Base-by-base conservation (phyloP, 108 stramenopile genomes). In the Cyclotella atomus region DNA sequence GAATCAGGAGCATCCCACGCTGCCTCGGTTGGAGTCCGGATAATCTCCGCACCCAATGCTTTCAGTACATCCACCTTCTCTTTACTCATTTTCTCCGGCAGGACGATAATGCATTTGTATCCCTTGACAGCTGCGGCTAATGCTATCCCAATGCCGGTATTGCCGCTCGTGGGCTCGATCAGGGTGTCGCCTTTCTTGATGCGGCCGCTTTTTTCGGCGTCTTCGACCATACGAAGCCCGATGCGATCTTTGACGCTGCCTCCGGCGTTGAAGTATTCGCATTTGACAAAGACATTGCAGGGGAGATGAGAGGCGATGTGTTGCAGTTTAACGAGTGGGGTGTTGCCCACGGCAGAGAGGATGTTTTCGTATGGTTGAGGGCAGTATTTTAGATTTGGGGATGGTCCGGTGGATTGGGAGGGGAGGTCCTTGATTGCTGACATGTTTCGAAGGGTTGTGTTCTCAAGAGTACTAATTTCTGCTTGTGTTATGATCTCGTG, bases 161-260 rank as follows among this genome's bases (percentile, higher is more conserved):
- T 98, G 15, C 97, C 97, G 17, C 87, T 87, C 4, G 97, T 98
- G n/a, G 96, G 96, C 75, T 98, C 97, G 68, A 98, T 97, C 29
- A 98, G 68, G 9, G 96, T 97, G 61, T 95, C 96, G 19, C 97
- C 97, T 10, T 91, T 89, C 73, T 96, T 80, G 53, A 95, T 87
- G 0, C 73, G 52, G 6, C 93, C 93, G 17, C 66, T 53, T 29
- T 65, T 73, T 66, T 96, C 95, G 34, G 87, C 89, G 47, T 83
- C 84, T 32, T 84, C 72, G 15, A 93, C 75, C 95, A 96, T 96
- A 16, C 87, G 85, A 15, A 84, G 74, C 2, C 90, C 95, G 50
- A 98, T 98, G 20, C 96, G 83, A 66, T 97, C 96, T 83, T 97
- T 97, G 59, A 97, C 95, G 49, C 80, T 81, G 9, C 97, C 96